phyloP scores from a whole-genome alignment of 352 stramenopile genomes.

The Phytopythium aichiense region DNA sequence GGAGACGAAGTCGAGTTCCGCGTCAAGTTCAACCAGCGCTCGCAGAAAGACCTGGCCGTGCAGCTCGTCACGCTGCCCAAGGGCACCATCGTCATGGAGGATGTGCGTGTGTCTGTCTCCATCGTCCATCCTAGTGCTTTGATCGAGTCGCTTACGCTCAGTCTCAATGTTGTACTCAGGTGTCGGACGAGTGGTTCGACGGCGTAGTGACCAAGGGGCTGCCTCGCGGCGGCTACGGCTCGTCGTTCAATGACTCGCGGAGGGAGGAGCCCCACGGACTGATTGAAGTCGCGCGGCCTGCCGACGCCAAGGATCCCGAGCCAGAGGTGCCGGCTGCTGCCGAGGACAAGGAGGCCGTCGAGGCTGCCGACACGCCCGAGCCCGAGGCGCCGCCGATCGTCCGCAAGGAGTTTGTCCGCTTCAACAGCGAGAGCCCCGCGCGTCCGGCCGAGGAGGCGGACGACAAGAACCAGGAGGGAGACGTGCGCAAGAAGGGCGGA shows the following conservation, averaged over 20 bases:
- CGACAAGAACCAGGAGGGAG: constrained; percentile 16
- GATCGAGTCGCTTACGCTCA: background rate
- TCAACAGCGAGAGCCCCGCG: constrained; percentile 48
- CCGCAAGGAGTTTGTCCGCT: constrained; percentile 43
- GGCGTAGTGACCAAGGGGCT: constrained; percentile 70
- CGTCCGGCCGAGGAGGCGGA: background rate
- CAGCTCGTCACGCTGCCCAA: constrained; percentile 64
- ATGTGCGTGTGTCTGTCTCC: constrained; percentile 23
- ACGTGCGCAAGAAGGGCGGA: constrained; percentile 8
- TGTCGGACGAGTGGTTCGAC: constrained; percentile 46
- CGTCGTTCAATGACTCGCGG: constrained; percentile 27
- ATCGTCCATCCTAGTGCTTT: too few relatives aligned
- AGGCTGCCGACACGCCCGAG: constrained; percentile 9
- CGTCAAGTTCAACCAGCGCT: constrained; percentile 69
- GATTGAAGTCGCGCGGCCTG: constrained; percentile 28
- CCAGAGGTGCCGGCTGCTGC: background rate
- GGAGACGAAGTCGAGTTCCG: constrained; percentile 76
- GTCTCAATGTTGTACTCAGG: constrained; percentile 6
- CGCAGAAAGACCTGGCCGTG: constrained; percentile 65
- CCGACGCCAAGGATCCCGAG: constrained; percentile 9
- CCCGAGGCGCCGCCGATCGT: constrained; percentile 13
- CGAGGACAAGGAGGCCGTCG: constrained; percentile 10
- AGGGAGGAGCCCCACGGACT: constrained; percentile 41
- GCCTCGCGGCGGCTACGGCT: constrained; percentile 26
- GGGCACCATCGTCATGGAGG: constrained; percentile 71